Percentiles rank a stretch among this genome's conserved stretches.
These are phyloP conservation scores for Aspergillus nomiae DNA, from an alignment of 2,329 filamentous ascomycete species.

Conservation along the genomic window DNA sequence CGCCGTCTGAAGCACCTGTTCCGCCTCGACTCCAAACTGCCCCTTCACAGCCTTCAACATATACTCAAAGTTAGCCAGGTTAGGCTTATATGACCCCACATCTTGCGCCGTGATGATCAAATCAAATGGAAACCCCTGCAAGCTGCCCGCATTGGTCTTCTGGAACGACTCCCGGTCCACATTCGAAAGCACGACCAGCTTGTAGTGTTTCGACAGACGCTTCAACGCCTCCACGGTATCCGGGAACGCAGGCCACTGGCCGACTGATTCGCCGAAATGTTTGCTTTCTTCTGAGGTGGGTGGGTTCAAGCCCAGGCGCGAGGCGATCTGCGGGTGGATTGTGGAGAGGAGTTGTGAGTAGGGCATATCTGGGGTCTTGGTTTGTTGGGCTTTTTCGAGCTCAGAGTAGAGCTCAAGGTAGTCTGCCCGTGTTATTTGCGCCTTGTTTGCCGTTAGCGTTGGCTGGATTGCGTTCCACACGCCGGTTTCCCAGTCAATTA, in stretches of 20 bases:
- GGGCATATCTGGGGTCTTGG: constrained; percentile 55
- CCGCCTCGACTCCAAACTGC: constrained; percentile 59
- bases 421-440: constrained; percentile 35
- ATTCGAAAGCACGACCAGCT: constrained; percentile 60
- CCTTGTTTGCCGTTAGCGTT: constrained; percentile 41
- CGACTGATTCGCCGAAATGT: constrained; percentile 53
- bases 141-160: constrained; percentile 48
- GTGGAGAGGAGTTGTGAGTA: constrained; percentile 63
- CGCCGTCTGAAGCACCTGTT: constrained; percentile 67
- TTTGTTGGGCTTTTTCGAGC: constrained; percentile 53
- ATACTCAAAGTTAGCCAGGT: constrained; percentile 65
- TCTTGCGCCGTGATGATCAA: constrained; percentile 70
- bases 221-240: constrained; percentile 59
- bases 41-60: constrained; percentile 57
- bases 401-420: constrained; percentile 28
- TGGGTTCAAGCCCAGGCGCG: constrained; percentile 27
- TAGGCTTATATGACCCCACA: constrained; percentile 72
- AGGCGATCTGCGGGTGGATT: constrained; percentile 33
- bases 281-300: constrained; percentile 39
- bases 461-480: constrained; percentile 56
- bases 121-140: constrained; percentile 60
- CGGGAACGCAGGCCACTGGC: constrained; percentile 57
- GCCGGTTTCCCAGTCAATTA: constrained; percentile 77
- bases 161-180: constrained; percentile 57
- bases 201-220: constrained; percentile 52